Conservation (phyloP, 768 basidiomycete species). For the Lactarius hatsudake region DNA sequence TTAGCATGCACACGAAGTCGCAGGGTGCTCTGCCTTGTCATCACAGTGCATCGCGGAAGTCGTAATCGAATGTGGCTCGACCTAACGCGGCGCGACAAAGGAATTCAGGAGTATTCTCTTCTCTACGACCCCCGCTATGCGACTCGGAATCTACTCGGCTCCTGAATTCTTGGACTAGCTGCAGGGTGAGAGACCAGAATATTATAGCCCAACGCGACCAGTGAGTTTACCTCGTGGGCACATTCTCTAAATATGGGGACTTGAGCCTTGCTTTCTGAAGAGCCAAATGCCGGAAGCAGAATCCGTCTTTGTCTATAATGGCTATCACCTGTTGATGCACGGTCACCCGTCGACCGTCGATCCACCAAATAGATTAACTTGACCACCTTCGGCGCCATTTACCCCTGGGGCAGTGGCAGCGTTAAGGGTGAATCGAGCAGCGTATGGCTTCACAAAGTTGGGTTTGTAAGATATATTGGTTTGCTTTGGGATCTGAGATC, state of each 20-base stretch:
- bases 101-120: constrained; percentile 18
- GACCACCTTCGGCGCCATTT: constrained; percentile 22
- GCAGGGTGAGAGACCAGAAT: background rate
- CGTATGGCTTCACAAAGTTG: constrained; percentile 22
- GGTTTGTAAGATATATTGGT: constrained; percentile 25
- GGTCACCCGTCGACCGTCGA: background rate
- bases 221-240: constrained; percentile 17
- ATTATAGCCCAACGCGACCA: background rate
- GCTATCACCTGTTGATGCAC: constrained; percentile 10
- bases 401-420: constrained; percentile 19
- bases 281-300: constrained; percentile 18
- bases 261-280: constrained; percentile 13
- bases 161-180: constrained; percentile 14
- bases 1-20: constrained; percentile 16
- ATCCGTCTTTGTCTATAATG: constrained; percentile 21
- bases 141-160: background rate
- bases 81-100: constrained; percentile 17
- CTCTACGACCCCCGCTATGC: background rate
- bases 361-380: background rate
- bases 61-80: constrained; percentile 20
- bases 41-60: constrained; percentile 19
- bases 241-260: constrained; percentile 20
- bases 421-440: constrained; percentile 23
- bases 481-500: constrained; percentile 24
- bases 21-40: constrained; percentile 6